Conservation (phyloP, 257 asterid genomes). For the Ocimum tenuiflorum region DNA sequence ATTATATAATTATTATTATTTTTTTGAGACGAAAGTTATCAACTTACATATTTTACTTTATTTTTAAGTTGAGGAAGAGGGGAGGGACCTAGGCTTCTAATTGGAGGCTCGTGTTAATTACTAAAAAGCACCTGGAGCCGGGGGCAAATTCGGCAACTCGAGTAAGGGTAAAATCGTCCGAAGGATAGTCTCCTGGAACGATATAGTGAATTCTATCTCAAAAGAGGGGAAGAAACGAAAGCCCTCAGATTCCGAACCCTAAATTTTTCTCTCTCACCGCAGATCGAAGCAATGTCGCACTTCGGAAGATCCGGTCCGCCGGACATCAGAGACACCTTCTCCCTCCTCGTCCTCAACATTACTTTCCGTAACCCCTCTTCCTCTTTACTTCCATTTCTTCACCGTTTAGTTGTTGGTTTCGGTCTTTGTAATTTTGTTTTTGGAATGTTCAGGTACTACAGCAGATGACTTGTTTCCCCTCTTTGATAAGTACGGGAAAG, state of each 20-base stretch:
- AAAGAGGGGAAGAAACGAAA: no score
- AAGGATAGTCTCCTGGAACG: no score
- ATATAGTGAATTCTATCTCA: no score
- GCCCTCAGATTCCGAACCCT: conserved; percentile 12
- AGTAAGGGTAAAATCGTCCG: no score
- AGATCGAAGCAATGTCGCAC: conserved; percentile 46
- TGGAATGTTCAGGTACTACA: conserved; percentile 47
- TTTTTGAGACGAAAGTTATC: no score
- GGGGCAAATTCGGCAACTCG: no score
- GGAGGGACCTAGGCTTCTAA: no score
- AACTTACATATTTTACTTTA: no score
- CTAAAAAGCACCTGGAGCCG: no score
- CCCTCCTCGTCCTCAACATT: conserved; percentile 73
- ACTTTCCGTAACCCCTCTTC: conserved; percentile 40
- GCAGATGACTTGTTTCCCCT: conserved; percentile 76
- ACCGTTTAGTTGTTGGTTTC: neutral
- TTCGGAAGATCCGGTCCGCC: conserved; percentile 81
- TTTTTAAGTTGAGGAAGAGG: no score
- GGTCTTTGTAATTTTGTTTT: neutral
- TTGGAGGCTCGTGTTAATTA: no score
- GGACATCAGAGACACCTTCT: conserved; percentile 64
- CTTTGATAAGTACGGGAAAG: conserved; percentile 78
- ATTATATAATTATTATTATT: no score
- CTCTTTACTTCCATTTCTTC: neutral
- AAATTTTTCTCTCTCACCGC: neutral